Evolutionary conservation across 164 flowering plant genomes (phyloP), one percentile per base, ranked within the genome.

Genomic region (Nymphaea colorata): DNA sequence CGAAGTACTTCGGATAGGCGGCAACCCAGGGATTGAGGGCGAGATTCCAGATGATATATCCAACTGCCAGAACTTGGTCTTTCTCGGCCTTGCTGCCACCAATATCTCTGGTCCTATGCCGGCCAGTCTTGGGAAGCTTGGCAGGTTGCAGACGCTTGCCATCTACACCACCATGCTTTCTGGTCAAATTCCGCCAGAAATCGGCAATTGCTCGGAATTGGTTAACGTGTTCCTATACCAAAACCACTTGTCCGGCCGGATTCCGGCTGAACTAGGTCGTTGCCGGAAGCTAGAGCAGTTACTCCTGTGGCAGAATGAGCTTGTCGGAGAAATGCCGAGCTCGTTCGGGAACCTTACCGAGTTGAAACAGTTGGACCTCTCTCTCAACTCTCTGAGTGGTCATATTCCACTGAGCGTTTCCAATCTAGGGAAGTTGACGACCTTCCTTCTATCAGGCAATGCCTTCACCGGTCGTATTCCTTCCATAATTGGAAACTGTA

Each of bases 11-110:
- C 80, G 90, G 2, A 82, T 82, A 7, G 90, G 90, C 8, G 88
- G 90, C 6, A 86, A 84, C 60, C 25, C 63, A 2, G 80, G 73
- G 41, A 78, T 86, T 65, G 41, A 61, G 59, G 90, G 90, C 12
- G 82, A 79, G 66, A 83, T 86, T 45, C 90, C 90, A 4, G 42
- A 44, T 69, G 73, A 79, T 78, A 79, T 86, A 42, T 79, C 82
- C 64, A 73, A 77, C 71, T 86, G 90, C 73, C 72, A 64, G 68
- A 61, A 5, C 12, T 76, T 86, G 6, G 42, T 17, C 3, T 68
- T 80, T 62, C 68, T 86, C 51, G 90, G 90, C 17, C 82, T 86
- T 44, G 86, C 90, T 59, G 88, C 77, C 64, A 84, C 90, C 2
- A 76, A 77, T n/a, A 76, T 86, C 67, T 77, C 88, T 3, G 90